Percentiles rank a stretch among this genome's conserved stretches.
Evolutionary conservation across 1,139 yeast species (phyloP).

Genomic region (Candida frijolesensis): DNA sequence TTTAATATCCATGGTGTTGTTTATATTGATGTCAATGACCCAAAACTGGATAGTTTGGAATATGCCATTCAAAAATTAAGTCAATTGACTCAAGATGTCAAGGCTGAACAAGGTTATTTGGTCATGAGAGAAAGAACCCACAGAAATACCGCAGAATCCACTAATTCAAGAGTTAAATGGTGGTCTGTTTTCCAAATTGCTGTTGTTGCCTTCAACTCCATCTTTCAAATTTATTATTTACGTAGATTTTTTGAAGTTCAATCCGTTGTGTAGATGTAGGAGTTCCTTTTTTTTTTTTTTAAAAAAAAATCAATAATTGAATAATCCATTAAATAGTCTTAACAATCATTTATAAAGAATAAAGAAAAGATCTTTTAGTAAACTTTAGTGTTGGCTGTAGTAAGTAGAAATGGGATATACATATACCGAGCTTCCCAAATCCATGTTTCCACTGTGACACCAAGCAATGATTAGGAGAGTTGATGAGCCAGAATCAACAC

Average conservation of each 20-base stretch:
- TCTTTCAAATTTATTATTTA: conserved; percentile 92
- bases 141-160: conserved; percentile 97
- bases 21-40: conserved; percentile 83
- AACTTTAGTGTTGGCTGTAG: too few relatives aligned
- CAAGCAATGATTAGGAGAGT: too few relatives aligned
- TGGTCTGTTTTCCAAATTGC: conserved; percentile 93
- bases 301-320: background rate
- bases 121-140: conserved; percentile 97
- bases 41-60: conserved; percentile 80
- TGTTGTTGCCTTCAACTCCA: conserved; percentile 81
- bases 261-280: conserved; percentile 61
- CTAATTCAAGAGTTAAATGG: conserved; percentile 96
- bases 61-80: conserved; percentile 77
- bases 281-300: background rate
- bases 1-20: conserved; percentile 95
- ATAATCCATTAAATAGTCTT: background rate
- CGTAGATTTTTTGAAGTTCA: conserved; percentile 95
- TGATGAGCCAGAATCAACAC: too few relatives aligned
- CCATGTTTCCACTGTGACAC: too few relatives aligned
- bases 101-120: conserved; percentile 90
- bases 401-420: too few relatives aligned
- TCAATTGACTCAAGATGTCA: conserved; percentile 80
- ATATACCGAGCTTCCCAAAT: too few relatives aligned
- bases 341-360: background rate
- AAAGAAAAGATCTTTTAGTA: too few relatives aligned